Conservation (phyloP, 179 eudicot genomes). For the Gypsophila paniculata region DNA sequence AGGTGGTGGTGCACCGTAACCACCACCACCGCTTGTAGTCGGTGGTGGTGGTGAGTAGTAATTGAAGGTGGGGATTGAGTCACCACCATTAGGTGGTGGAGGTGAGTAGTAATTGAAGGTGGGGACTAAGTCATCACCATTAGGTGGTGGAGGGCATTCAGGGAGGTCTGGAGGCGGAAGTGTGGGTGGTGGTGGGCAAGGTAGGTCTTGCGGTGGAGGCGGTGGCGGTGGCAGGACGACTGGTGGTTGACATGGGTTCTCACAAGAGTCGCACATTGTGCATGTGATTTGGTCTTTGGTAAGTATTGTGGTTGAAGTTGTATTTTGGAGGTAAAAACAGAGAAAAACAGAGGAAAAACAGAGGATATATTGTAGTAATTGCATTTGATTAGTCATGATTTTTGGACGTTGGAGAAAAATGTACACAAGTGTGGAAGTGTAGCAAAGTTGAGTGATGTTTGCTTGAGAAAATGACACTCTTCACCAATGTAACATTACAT, state of each 20-base stretch:
- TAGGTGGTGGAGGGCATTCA: slow-evolving; percentile 26
- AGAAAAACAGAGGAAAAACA: slow-evolving; percentile 17
- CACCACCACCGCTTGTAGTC: neutral
- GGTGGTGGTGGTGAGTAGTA: slow-evolving; percentile 24
- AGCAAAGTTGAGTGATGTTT: neutral
- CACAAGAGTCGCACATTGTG: slow-evolving; percentile 31
- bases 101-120: neutral
- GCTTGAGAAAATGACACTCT: neutral
- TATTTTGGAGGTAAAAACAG: neutral
- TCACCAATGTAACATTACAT: neutral
- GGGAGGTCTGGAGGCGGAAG: neutral
- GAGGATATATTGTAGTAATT: neutral
- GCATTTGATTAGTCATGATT: slow-evolving; percentile 17
- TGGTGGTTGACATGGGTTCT: slow-evolving; percentile 29
- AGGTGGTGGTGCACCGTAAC: slow-evolving; percentile 15
- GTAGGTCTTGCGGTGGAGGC: neutral
- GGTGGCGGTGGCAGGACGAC: neutral
- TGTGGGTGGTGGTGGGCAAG: slow-evolving; percentile 2
- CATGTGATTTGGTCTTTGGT: slow-evolving; percentile 26
- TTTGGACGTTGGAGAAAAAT: neutral
- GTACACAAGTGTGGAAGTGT: neutral
- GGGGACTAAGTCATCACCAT: neutral
- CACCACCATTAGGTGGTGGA: slow-evolving; percentile 20
- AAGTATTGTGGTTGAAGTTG: slow-evolving; percentile 10
- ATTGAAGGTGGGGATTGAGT: neutral